Percentiles rank a stretch among this genome's conserved stretches.
phyloP scores from a whole-genome alignment of 2,329 filamentous ascomycete species.

The Meredithiella fracta region DNA sequence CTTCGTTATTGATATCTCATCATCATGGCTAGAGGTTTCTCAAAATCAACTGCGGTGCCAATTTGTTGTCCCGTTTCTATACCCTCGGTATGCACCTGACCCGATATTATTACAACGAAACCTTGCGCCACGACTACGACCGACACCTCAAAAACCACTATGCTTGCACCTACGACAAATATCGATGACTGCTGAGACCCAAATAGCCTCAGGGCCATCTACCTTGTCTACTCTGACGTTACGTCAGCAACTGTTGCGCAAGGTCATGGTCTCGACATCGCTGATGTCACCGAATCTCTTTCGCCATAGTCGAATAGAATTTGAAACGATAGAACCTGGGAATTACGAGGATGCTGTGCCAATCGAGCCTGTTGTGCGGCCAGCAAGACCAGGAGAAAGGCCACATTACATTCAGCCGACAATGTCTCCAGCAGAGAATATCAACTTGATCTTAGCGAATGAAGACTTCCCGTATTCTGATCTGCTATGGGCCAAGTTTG shows the following conservation, averaged over 20 bases:
- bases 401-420: conserved; percentile 9
- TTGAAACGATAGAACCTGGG: conserved; percentile 2
- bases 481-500: conserved; percentile 9
- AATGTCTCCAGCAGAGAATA: neutral
- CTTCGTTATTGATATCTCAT: conserved; percentile 9
- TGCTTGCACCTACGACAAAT: neutral
- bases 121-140: neutral
- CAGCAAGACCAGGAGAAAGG: conserved; percentile 9
- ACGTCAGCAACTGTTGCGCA: neutral
- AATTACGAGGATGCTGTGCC: conserved; percentile 1
- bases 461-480: conserved; percentile 13
- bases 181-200: neutral
- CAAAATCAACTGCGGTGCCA: conserved; percentile 1
- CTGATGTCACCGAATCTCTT: neutral
- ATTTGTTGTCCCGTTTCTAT: neutral
- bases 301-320: neutral
- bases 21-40: conserved; percentile 10
- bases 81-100: neutral
- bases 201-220: neutral
- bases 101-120: neutral
- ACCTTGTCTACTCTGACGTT: neutral
- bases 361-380: neutral
- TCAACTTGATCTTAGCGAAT: conserved; percentile 6
- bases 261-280: neutral
- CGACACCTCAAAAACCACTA: neutral